These are phyloP conservation scores for Paxillus rubicundulus DNA, from an alignment of 768 basidiomycete genomes.

Conservation along the genomic window DNA sequence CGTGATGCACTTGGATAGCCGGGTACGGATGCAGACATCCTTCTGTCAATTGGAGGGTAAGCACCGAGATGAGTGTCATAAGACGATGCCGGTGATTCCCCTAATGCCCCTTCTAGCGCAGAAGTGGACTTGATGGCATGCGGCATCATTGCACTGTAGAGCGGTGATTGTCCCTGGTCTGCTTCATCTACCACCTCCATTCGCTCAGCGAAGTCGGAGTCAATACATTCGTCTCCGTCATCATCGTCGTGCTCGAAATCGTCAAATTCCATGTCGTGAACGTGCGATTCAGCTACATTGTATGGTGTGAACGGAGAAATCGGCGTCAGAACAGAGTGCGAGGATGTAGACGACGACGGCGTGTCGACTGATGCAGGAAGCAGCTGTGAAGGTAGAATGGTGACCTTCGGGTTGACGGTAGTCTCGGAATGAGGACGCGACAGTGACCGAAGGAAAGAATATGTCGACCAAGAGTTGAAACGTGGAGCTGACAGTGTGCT, in stretches of 20 bases:
- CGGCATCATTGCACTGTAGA: conserved; percentile 21
- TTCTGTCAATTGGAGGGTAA: conserved; percentile 24
- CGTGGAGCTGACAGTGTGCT: conserved; percentile 9
- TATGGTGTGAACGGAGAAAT: conserved; percentile 23
- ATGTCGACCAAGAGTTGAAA: conserved; percentile 21
- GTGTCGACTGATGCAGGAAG: conserved; percentile 26
- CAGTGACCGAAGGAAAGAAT: conserved; percentile 14
- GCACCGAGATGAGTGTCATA: conserved; percentile 7
- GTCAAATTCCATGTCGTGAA: conserved; percentile 27
- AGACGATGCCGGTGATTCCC: conserved; percentile 18
- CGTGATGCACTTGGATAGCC: conserved; percentile 28
- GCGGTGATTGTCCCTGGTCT: conserved; percentile 7
- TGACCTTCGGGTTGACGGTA: conserved; percentile 29
- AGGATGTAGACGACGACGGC: conserved; percentile 32
- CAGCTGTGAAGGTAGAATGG: conserved; percentile 23
- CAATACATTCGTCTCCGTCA: conserved; percentile 27
- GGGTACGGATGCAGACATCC: conserved; percentile 31
- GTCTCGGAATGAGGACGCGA: conserved; percentile 9
- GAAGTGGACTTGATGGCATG: conserved; percentile 32
- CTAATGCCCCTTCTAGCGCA: conserved; percentile 31
- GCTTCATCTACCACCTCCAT: conserved; percentile 30
- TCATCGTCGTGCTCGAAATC: conserved; percentile 35
- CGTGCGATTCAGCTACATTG: conserved; percentile 6
- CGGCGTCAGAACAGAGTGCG: conserved; percentile 18
- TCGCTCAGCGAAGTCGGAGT: conserved; percentile 33